Base-by-base conservation (phyloP, 352 stramenopile genomes). In the Pythium phragmitis region DNA sequence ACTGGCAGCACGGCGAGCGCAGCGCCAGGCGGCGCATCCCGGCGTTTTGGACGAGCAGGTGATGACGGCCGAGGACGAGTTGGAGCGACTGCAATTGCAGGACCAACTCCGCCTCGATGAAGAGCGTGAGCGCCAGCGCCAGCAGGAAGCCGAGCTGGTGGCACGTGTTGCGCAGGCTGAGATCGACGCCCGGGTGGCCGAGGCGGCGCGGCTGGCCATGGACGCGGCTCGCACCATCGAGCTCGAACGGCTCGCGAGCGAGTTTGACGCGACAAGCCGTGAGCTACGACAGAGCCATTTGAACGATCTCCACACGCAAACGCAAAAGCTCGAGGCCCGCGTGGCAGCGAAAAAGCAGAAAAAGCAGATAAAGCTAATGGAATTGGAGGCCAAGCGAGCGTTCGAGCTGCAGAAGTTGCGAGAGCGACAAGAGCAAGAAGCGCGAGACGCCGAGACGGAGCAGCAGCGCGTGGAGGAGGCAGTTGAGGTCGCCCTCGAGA, bases 321-420 rank as follows among this genome's bases (percentile, higher is more conserved):
- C 90, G 60, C 70, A 74, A 43, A 88, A 88, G 42, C 75, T 94
- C 11, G 82, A 91, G 58, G 74, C 77, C 48, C 77, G 85, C 36
- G 82, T 94, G 13, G 82, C 79, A 2, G 77, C 80, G 6, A 94
- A 91, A 70, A 90, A 91, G 65, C 67, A 88, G 36, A 88, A 87
- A 70, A 90, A 91, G 65, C 67, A 88, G 36, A 88, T 85, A 21
- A 92, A 92, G 50, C 60, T 88, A 21, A 73, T 77, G 56, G 82
- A 94, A 23, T 66, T 94, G 2, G 78, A 92, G 56, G 79, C 79
- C 12, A 91, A 91, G 60, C 75, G 72, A 19, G 80, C 84, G 47
- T 39, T 80, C 13, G 82, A 89, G 63, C 75, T 74, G 0, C 73
- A 85, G 48, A 65, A 75, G 37, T 68, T 91, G 19, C 67, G 76